A percentile compares a stretch with the other conserved stretches of the same genome.
These are phyloP conservation scores for Ustilago cynodontis DNA, from an alignment of 1,284 basidiomycete species.

Conservation along the genomic window DNA sequence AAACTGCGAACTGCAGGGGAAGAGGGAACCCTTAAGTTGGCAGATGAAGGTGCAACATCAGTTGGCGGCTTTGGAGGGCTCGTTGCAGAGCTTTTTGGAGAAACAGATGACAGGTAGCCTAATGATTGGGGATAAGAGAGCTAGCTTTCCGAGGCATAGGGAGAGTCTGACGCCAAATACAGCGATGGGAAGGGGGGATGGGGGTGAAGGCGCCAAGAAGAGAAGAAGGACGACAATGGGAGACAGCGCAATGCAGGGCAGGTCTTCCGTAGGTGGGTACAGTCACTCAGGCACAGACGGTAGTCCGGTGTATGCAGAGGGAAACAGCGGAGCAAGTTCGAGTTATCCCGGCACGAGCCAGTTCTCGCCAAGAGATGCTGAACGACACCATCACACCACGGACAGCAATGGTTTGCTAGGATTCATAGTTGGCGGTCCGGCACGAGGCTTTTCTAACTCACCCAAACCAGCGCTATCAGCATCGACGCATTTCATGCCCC, in stretches of 20 bases:
- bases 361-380: conserved; percentile 25
- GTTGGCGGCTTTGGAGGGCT: conserved; percentile 32
- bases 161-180: conserved; percentile 12
- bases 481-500: neutral
- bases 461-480: conserved; percentile 7
- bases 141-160: conserved; percentile 17
- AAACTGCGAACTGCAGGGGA: conserved; percentile 38
- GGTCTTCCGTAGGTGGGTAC: neutral
- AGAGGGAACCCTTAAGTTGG: conserved; percentile 41
- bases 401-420: conserved; percentile 10
- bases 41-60: conserved; percentile 47
- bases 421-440: conserved; percentile 1
- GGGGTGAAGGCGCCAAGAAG: conserved; percentile 10
- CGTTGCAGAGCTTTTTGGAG: conserved; percentile 32
- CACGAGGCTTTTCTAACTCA: conserved; percentile 7
- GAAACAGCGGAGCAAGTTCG: conserved; percentile 7
- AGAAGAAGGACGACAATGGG: conserved; percentile 24
- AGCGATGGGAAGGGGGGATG: neutral
- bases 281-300: conserved; percentile 2
- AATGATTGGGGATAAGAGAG: neutral
- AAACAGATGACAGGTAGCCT: conserved; percentile 17
- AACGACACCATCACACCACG: neutral
- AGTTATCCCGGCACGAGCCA: conserved; percentile 27
- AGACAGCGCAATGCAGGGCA: neutral
- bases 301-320: conserved; percentile 24